Evolutionary conservation across 768 basidiomycete species (phyloP).

Genomic region (Amylocystis lapponica): DNA sequence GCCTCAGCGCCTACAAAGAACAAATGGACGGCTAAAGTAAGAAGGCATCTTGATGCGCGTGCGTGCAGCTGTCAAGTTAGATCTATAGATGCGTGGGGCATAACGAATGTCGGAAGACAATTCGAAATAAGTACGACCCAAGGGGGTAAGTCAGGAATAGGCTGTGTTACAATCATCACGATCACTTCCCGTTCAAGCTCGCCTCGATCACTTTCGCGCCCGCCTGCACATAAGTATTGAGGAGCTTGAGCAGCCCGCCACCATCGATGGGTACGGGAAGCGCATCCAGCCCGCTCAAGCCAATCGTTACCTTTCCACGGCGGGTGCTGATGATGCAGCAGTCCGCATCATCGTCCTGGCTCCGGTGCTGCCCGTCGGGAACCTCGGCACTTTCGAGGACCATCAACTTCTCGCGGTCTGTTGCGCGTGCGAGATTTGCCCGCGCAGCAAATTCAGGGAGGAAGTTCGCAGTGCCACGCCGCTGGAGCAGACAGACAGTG

Average conservation of each 20-base stretch:
- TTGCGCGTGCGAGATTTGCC: conserved; percentile 10
- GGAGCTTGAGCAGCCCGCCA: neutral
- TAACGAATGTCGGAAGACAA: too few species aligned
- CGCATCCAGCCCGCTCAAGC: conserved; percentile 14
- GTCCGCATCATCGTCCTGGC: conserved; percentile 1
- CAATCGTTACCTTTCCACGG: conserved; percentile 12
- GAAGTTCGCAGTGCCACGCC: conserved; percentile 2
- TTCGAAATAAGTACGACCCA: too few species aligned
- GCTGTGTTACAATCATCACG: too few species aligned
- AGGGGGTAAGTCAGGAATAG: too few species aligned
- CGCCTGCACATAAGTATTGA: neutral
- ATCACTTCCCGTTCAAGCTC: too few species aligned
- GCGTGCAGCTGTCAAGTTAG: too few species aligned
- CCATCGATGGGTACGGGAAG: neutral
- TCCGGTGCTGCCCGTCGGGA: neutral
- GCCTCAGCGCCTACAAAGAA: too few species aligned
- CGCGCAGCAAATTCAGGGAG: conserved; percentile 15
- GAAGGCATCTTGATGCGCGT: too few species aligned
- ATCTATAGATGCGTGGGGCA: too few species aligned
- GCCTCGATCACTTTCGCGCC: neutral
- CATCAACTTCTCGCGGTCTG: conserved; percentile 13
- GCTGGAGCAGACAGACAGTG: conserved; percentile 8
- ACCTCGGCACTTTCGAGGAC: conserved; percentile 3
- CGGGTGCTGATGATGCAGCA: conserved; percentile 11
- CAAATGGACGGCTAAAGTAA: too few species aligned